phyloP scores from a whole-genome alignment of 2,329 filamentous ascomycete genomes.

The Talaromyces sp. region DNA sequence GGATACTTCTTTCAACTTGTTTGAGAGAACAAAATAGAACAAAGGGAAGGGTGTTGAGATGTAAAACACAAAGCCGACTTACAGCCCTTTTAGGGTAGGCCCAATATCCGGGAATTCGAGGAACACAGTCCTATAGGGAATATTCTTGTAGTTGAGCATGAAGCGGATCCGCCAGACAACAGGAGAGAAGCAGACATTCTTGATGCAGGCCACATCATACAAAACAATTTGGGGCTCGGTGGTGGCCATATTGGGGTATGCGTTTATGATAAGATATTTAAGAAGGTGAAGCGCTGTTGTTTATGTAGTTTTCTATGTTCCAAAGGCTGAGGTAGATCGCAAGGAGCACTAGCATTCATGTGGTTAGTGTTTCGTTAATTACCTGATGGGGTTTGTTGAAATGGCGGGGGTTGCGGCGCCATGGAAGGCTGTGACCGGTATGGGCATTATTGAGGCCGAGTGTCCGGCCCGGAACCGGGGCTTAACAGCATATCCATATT shows the following conservation, averaged over 20 bases:
- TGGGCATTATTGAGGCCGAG: no score
- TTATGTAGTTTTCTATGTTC: background rate
- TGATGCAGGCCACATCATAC: constrained; percentile 39
- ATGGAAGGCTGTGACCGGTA: no score
- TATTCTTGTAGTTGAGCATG: constrained; percentile 42
- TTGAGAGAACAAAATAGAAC: background rate
- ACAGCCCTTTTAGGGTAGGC: constrained; percentile 38
- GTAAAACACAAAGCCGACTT: constrained; percentile 19
- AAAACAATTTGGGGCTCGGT: constrained; percentile 33
- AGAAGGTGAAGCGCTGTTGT: background rate
- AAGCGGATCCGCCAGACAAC: constrained; percentile 41
- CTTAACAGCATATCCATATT: no score
- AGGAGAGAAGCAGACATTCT: constrained; percentile 40
- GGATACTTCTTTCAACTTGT: background rate
- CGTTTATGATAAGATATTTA: no score
- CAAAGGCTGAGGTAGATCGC: no score
- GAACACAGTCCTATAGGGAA: constrained; percentile 39
- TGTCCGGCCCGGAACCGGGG: no score
- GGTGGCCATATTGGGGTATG: background rate
- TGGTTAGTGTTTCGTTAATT: no score
- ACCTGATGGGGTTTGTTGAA: no score
- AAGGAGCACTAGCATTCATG: no score
- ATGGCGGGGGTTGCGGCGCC: no score
- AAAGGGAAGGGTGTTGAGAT: background rate
- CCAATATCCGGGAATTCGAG: constrained; percentile 43